Base-by-base conservation (phyloP, 2,329 filamentous ascomycete genomes). In the Juglanconis juglandina region DNA sequence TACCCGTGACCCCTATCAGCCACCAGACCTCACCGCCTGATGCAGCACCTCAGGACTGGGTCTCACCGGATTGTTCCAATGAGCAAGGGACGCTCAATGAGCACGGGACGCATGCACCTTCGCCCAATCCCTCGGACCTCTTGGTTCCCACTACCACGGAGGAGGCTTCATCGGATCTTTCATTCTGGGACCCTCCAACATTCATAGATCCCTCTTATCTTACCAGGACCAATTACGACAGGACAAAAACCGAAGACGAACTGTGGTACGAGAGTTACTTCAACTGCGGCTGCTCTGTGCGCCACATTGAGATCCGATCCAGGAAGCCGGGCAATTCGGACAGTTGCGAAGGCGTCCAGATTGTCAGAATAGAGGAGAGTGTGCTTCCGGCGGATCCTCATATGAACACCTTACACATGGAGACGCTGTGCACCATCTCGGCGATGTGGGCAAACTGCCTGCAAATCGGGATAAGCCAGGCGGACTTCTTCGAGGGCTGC, bases 321-420 rank as follows among this genome's bases (percentile, higher is more conserved):
- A 30, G 34, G 33, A n/a, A 30, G 33, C 53, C 37, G 46, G 52
- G 32, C 24, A 2, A 14, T 11, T 8, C 9, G 41, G 14, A 37
- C 17, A 17, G 24, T 24, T 24, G 24, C 24, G 24, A 30, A 11
- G 24, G 35, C n/a, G 33, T 59, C n/a, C 37, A 65, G 32, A 14
- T 65, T 4, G 8, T 68, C 52, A 63, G 34, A 8, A 47, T 68
- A 10, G 63, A 53, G 42, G 46, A 62, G 6, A 62, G 42, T n/a
- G 37, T 58, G n/a, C 17, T 35, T 17, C 33, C 35, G 4, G 62
- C 68, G 17, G 67, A 71, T 55, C 68, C 65, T 44, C 69, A 68
- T 24, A 42, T 59, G 58, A 71, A 69, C 51, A 53, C 63, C 41
- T 61, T 72, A 13, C 70, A 69, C 4, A 30, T 72, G 17, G 68